Evolutionary conservation across 192 early-diverging fungal species (phyloP), one percentile per base, ranked within the genome.

Genomic region (Coemansia furcata): DNA sequence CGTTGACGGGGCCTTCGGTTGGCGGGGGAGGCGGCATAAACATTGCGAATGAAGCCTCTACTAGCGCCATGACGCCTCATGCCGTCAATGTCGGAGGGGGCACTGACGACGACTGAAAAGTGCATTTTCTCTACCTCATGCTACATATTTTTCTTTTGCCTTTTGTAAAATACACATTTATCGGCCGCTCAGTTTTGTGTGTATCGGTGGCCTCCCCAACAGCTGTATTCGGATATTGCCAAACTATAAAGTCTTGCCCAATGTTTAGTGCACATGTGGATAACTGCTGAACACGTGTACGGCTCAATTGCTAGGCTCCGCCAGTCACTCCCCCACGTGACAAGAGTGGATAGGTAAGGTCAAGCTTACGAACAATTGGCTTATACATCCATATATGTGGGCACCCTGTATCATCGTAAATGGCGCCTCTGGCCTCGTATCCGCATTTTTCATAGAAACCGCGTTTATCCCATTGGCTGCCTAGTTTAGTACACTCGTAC

Each of bases 351-450:
- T 30, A 2, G 50, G 8, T 12, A 7, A 19, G 6, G 46, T 4
- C 19, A 15, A 4, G 2, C 29, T 8, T 29, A 29, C 43, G 68
- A n/a, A 42, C 58, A 40, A 70, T 55, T 6, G 57, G 26, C 59
- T 76, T 80, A 60, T 68, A 47, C 78, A 80, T 80, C 69, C 67
- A 76, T 1, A 80, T 58, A 38, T 80, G 78, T 1, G 78, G 78
- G 23, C 58, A 66, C 14, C 73, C 78, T 3, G 59, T 37, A 14
- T 76, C 73, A 29, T 80, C 73, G 44, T 72, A 80, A 5, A 80
- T 35, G 3, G 69, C 67, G 30, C 73, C 78, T 6, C 58, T 64
- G 3, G 69, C 63, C 55, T 50, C 47, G 30, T 72, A 80, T 4
- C 78, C 78, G 32, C 73, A 75, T 38, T 60, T 72, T 19, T 66